These are phyloP conservation scores for Sarocladium strictum DNA, from an alignment of 2,329 filamentous ascomycete genomes.

Conservation along the genomic window DNA sequence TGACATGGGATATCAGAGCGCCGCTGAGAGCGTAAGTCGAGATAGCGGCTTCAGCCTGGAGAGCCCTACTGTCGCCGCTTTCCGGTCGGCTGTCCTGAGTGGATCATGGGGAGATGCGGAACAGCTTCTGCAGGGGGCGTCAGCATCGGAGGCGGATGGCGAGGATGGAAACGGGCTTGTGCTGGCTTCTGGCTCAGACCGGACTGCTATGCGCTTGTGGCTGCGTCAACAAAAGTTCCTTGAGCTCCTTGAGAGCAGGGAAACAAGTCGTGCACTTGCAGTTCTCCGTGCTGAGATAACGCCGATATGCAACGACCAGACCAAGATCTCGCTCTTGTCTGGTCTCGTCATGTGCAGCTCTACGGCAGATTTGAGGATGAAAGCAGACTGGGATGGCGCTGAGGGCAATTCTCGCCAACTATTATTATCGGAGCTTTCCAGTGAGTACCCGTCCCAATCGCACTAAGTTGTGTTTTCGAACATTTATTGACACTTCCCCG, in stretches of 20 bases:
- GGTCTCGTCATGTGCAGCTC: slow-evolving; percentile 86
- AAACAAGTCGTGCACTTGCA: slow-evolving; percentile 66
- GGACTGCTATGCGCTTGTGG: slow-evolving; percentile 77
- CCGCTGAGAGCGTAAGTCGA: slow-evolving; percentile 66
- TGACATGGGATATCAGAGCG: slow-evolving; percentile 78
- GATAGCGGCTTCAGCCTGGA: slow-evolving; percentile 89
- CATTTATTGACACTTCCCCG: slow-evolving; percentile 16
- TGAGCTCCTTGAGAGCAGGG: slow-evolving; percentile 73
- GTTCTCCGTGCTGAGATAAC: slow-evolving; percentile 87
- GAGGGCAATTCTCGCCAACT: slow-evolving; percentile 65
- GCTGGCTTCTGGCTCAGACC: slow-evolving; percentile 68
- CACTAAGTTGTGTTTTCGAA: background rate
- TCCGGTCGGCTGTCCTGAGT: slow-evolving; percentile 70
- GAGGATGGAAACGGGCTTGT: slow-evolving; percentile 55
- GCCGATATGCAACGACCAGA: slow-evolving; percentile 72
- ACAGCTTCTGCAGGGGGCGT: slow-evolving; percentile 60
- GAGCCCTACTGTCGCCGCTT: slow-evolving; percentile 77
- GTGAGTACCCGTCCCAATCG: slow-evolving; percentile 43
- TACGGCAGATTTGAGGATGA: slow-evolving; percentile 66
- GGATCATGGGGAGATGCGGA: slow-evolving; percentile 88
- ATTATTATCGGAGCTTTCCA: slow-evolving; percentile 76
- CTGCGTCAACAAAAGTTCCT: slow-evolving; percentile 92
- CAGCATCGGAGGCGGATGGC: slow-evolving; percentile 25
- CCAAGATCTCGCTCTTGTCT: slow-evolving; percentile 75
- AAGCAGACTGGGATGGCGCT: slow-evolving; percentile 82